Base-by-base conservation (phyloP, 768 basidiomycete species). In the Brasilioporus rufonigricans region DNA sequence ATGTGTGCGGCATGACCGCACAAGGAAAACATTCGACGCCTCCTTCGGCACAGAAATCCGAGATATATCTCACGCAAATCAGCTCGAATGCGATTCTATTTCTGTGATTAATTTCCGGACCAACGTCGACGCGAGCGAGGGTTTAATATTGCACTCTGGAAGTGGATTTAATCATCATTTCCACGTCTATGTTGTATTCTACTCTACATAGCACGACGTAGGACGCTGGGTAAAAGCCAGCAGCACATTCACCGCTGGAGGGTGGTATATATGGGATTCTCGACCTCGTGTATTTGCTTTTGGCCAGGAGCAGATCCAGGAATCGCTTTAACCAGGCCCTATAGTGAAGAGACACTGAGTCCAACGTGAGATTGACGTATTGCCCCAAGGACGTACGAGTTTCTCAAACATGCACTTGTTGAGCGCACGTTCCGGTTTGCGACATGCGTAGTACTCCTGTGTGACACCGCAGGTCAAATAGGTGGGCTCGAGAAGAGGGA, bases 371-470 rank as follows among this genome's bases (percentile, higher is more conserved):
- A 38, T 24, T 1, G 24, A 21, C 40, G 1, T 16, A 33, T n/a
- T 48, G 24, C 24, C n/a, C 33, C 16, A 40, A 53, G 35, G 48
- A 83, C 91, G 61, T 61, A 93, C 96, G 62, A 98, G 81, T 71
- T 97, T 98, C 73, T 95, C 88, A 67, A 98, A 95, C 80, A 96
- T 91, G 77, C 96, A 98, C 54, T 85, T 77, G 78, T 98, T 99
- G 44, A 98, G 80, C 50, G 83, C 71, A 58, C 87, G 85, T 71
- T 99, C 97, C 4, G 85, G 86, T 71, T 89, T 87, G 61, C 97
- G 88, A 71, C 97, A 99, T 29, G 78, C 80, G 67, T 87, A 87
- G 71, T 90, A 94, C 75, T 93, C 87, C 94, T 97, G 67, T 32
- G 36, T 51, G 39, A 26, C 11, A 29, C 31, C 18, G 12, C 11